Evolutionary conservation across 108 stramenopile species (phyloP), one percentile per base, ranked within the genome.

Genomic region (Seminavis robusta): DNA sequence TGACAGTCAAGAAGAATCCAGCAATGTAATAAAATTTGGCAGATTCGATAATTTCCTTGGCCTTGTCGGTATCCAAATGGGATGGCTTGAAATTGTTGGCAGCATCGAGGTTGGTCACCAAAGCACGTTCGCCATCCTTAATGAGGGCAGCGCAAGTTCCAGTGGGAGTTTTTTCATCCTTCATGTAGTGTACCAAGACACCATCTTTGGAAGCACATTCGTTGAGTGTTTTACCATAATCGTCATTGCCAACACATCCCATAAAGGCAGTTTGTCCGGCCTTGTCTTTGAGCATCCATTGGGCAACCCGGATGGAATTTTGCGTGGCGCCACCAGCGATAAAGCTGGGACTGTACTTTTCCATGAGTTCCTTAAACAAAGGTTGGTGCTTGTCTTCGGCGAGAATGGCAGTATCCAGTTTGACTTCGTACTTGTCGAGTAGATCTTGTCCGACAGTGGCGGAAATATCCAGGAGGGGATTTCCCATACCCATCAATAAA

Each of bases 321-420:
- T 98, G 99, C 7, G 99, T 99, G 26, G 99, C 99, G 4, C 99
- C 99, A 10, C 99, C 99, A 5, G 99, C 99, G 69, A 99, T 98
- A 91, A 88, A 99, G 51, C 95, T 63, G 10, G 95, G 94, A 29
- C 54, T 63, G 74, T 81, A 88, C 37, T 80, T 73, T 33, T 91
- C 81, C 21, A 94, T 77, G 21, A 98, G 73, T 65, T 97, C 97
- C 58, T 94, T 74, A 84, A 93, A 95, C 47, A 94, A 67, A 38
- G 88, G 88, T 20, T 83, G 63, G 77, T 99, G 99, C 70, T 98
- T 95, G 52, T 98, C 97, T 71, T 99, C 99, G 46, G 99, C 99
- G 24, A 99, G 77, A 63, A 97, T 96, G 60, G 97, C 98, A 52
- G 94, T 89, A 73, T 94, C 92, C 34, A 90, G 51, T 63, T 94